phyloP scores from a whole-genome alignment of 2,329 filamentous ascomycete genomes.

The Fusarium concolor region DNA sequence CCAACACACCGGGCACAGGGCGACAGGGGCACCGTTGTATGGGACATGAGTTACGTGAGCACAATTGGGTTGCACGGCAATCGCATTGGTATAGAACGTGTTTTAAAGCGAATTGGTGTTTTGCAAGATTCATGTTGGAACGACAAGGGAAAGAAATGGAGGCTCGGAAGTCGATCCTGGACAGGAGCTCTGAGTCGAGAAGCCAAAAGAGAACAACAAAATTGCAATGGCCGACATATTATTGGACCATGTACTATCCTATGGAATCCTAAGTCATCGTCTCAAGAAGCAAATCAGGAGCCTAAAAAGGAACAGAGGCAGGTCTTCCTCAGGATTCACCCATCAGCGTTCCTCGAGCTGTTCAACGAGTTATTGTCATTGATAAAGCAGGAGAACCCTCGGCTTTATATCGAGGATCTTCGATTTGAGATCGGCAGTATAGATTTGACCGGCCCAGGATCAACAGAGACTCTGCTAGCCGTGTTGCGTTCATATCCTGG shows the following conservation, averaged over 20 bases:
- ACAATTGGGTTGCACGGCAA: slow-evolving; percentile 83
- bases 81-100: slow-evolving; percentile 69
- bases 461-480: slow-evolving; percentile 80
- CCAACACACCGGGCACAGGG: slow-evolving; percentile 84
- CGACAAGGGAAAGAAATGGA: slow-evolving; percentile 77
- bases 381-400: slow-evolving; percentile 69
- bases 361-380: slow-evolving; percentile 72
- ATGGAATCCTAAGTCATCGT: slow-evolving; percentile 70
- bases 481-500: slow-evolving; percentile 68
- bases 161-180: slow-evolving; percentile 63
- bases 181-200: slow-evolving; percentile 64
- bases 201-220: slow-evolving; percentile 56
- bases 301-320: slow-evolving; percentile 52
- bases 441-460: slow-evolving; percentile 72
- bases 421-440: slow-evolving; percentile 75
- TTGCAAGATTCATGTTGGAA: slow-evolving; percentile 71
- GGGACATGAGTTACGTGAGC: slow-evolving; percentile 95
- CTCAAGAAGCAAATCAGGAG: slow-evolving; percentile 42
- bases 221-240: slow-evolving; percentile 53
- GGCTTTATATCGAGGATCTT: slow-evolving; percentile 73
- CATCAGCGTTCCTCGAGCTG: slow-evolving; percentile 78
- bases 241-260: slow-evolving; percentile 80
- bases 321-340: slow-evolving; percentile 81
- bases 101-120: slow-evolving; percentile 75
- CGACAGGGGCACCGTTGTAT: slow-evolving; percentile 81